phyloP scores from a whole-genome alignment of 495 filamentous ascomycete species.

The Tuber magnatum region DNA sequence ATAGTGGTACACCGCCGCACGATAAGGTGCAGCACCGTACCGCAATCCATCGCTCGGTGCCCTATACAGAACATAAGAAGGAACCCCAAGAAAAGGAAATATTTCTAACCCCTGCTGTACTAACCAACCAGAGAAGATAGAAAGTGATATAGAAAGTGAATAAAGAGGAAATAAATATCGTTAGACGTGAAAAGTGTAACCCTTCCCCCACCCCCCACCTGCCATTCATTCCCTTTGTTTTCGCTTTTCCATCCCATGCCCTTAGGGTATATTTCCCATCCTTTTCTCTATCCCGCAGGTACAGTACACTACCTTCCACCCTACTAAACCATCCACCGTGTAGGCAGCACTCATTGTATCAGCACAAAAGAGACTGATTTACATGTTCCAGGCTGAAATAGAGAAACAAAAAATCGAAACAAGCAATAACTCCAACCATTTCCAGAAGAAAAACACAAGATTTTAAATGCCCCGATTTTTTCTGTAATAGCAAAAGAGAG shows the following conservation, averaged over 20 bases:
- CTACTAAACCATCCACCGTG: background rate
- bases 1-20: background rate
- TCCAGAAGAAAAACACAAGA: conserved; percentile 4
- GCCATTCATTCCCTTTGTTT: background rate
- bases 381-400: background rate
- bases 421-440: conserved; percentile 5
- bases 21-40: background rate
- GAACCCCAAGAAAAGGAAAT: background rate
- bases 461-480: conserved; percentile 4
- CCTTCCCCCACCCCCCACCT: background rate
- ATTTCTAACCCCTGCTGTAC: background rate
- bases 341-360: background rate
- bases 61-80: background rate
- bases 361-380: conserved; percentile 4
- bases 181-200: background rate
- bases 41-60: background rate
- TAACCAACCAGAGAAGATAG: background rate
- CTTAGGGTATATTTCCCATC: background rate
- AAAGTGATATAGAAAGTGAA: background rate
- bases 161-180: background rate
- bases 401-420: background rate
- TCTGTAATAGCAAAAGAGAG: background rate
- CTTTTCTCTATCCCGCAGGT: background rate
- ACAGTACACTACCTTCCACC: background rate
- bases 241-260: background rate